Percentiles rank a stretch among this genome's conserved stretches.
Conservation (phyloP, 495 filamentous ascomycete genomes). For the Amniculicola lignicola region DNA sequence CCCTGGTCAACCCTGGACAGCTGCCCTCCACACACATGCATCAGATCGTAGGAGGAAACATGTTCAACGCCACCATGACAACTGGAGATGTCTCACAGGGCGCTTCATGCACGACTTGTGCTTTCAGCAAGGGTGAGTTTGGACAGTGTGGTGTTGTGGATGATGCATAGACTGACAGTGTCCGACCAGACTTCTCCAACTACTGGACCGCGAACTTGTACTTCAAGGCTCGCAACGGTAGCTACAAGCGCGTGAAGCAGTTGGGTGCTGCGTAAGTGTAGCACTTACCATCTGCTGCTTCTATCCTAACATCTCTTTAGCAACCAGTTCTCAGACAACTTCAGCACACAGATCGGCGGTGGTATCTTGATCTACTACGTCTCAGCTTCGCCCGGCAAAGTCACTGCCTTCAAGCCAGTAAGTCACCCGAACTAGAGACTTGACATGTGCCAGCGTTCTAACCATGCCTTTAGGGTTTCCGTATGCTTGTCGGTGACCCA, state of each 20-base stretch:
- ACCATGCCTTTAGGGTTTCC: constrained; percentile 27
- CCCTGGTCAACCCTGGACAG: constrained; percentile 22
- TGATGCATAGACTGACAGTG: background rate
- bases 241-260: constrained; percentile 26
- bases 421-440: background rate
- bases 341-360: constrained; percentile 43
- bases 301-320: background rate
- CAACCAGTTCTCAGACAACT: constrained; percentile 47
- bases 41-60: constrained; percentile 45
- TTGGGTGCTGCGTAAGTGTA: constrained; percentile 14
- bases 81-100: constrained; percentile 15
- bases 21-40: constrained; percentile 35
- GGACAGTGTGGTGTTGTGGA: background rate
- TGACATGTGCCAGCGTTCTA: background rate
- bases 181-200: constrained; percentile 17
- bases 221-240: constrained; percentile 32
- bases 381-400: constrained; percentile 28
- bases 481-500: constrained; percentile 25
- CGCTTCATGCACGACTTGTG: constrained; percentile 23
- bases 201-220: constrained; percentile 30
- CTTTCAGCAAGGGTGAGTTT: constrained; percentile 9
- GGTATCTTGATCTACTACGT: constrained; percentile 28
- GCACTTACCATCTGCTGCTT: background rate
- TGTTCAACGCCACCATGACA: constrained; percentile 23
- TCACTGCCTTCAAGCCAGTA: constrained; percentile 46